phyloP scores from a whole-genome alignment of 176 grass and related monocot species.

The Oryza officinalis region DNA sequence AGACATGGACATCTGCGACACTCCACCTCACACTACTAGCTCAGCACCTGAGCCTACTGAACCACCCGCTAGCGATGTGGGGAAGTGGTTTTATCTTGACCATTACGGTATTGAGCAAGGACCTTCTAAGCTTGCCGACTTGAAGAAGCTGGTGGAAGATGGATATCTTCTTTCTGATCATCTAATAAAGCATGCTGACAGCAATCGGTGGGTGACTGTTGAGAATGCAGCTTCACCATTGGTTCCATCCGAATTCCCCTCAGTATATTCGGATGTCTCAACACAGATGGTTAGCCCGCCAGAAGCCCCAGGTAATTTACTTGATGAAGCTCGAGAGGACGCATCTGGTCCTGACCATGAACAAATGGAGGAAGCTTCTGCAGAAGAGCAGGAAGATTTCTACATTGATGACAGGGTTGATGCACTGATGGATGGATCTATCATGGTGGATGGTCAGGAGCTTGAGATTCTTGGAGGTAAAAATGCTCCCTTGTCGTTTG shows the following conservation, averaged over 20 bases:
- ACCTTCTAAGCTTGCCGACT: slow-evolving; percentile 73
- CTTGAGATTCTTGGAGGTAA: slow-evolving; percentile 92
- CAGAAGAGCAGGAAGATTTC: slow-evolving; percentile 63
- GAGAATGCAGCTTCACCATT: slow-evolving; percentile 93
- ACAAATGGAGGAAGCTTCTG: slow-evolving; percentile 46
- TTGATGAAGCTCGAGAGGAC: slow-evolving; percentile 61
- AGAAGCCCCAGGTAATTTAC: slow-evolving; percentile 76
- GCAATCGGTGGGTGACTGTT: slow-evolving; percentile 78
- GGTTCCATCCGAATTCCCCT: slow-evolving; percentile 52
- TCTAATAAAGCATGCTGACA: slow-evolving; percentile 91
- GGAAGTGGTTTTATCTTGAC: slow-evolving; percentile 94
- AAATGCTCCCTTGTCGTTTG: slow-evolving; percentile 33
- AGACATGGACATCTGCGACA: slow-evolving; percentile 99
- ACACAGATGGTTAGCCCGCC: slow-evolving; percentile 49
- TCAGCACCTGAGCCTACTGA: slow-evolving; percentile 43
- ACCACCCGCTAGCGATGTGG: slow-evolving; percentile 41
- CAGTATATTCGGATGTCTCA: slow-evolving; percentile 53
- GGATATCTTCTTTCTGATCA: slow-evolving; percentile 94
- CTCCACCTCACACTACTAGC: slow-evolving; percentile 69
- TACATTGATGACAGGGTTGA: slow-evolving; percentile 83
- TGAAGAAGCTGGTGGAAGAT: slow-evolving; percentile 76
- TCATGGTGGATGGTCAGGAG: slow-evolving; percentile 69
- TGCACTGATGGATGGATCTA: slow-evolving; percentile 70
- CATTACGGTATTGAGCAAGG: slow-evolving; percentile 83
- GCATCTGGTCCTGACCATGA: slow-evolving; percentile 43